Base-by-base conservation (phyloP, 2,329 filamentous ascomycete genomes). In the Curvularia lunata region DNA sequence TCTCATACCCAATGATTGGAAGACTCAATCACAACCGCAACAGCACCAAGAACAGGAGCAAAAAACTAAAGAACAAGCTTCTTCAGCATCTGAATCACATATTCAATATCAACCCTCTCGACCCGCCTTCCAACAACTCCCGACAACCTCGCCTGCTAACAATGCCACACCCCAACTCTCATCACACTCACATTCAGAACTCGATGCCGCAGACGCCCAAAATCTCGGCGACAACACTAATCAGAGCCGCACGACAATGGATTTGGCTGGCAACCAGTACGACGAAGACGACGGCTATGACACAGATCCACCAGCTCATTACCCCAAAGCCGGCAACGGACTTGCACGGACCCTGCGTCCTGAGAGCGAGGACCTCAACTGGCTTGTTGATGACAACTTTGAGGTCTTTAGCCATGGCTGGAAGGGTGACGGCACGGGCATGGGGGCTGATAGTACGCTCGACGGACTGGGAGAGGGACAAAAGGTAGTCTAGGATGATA, bases 281-380 rank as follows among this genome's bases (percentile, higher is more conserved):
- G 69, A 73, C 23, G 70, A 73, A 58, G 82, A 83, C 59, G 82
- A 86, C 46, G 83, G 84, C 45, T 86, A 87, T 66, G 79, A 80
- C 59, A 78, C 77, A 2, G 79, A 81, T 57, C 81, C 82, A 23
- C 81, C 82, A 5, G 82, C 85, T 27, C 81, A 87, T 42, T 89
- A 89, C 63, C 87, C 87, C 0, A 83, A 83, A 61, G 79, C 87
- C 6, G 88, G 87, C 1, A 82, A 87, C 53, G 87, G 88, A 1
- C 77, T 90, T 5, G 80, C 78, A 62, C 57, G 76, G 27, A 82
- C 80, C 23, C 69, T 89, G 19, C 80, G 83, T 6, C 81, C 82
- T 0, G 84, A 88, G 62, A 80, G 80, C 18, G 82, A 85, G 25
- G 86, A 89, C 68, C 65, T 87, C 38, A 80, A 86, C 56, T 88